Evolutionary conservation across 169 alveolate genomes (phyloP).

Genomic region (Toxoplasma gondii): DNA sequence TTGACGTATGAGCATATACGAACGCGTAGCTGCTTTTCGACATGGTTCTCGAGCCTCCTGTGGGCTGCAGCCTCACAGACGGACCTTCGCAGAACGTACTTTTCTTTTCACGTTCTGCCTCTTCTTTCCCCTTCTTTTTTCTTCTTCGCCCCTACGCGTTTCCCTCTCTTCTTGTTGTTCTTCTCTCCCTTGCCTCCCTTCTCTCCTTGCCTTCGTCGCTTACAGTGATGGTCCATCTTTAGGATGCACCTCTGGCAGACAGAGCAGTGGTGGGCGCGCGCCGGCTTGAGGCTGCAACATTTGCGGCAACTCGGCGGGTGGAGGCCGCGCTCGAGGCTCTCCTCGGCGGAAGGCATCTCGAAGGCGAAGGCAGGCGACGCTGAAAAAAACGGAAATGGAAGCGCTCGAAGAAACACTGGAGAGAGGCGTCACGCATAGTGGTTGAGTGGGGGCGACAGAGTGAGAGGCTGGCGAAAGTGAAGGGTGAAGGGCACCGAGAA

Average conservation of each 20-base stretch:
- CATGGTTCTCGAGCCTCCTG: no score
- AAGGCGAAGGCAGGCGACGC: background rate
- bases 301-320: conserved; percentile 21
- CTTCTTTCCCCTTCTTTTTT: no score
- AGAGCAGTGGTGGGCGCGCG: conserved; percentile 91
- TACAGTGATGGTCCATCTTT: conserved; percentile 92
- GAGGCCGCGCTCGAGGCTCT: conserved; percentile 3
- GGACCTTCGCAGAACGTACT: no score
- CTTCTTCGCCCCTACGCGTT: no score
- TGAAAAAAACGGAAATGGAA: background rate
- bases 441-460: background rate
- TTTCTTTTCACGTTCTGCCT: no score
- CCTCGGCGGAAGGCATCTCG: background rate
- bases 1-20: no score
- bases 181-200: no score
- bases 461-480: background rate
- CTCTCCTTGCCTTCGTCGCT: background rate
- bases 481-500: no score
- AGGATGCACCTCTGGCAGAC: conserved; percentile 85
- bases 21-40: no score
- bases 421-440: background rate
- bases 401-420: background rate
- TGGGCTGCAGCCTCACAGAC: no score
- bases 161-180: no score
- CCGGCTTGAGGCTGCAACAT: conserved; percentile 83